Base-by-base conservation (phyloP, 352 stramenopile genomes). In the Phytopythium oedochilum region DNA sequence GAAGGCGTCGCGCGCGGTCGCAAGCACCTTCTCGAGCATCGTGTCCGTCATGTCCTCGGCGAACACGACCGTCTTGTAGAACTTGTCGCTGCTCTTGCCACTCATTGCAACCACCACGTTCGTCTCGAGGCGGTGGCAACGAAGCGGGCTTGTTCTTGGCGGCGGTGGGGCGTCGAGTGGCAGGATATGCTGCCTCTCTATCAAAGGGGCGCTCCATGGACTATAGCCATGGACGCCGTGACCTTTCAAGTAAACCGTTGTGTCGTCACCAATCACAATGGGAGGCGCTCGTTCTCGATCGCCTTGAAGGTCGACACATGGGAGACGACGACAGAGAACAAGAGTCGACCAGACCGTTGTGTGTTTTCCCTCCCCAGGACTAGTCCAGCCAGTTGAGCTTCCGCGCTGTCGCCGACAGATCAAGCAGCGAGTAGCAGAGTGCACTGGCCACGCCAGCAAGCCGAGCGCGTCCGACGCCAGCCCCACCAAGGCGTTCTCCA, bases 1-100 rank as follows among this genome's bases (percentile, higher is more conserved):
- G 74, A 98, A 97, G 20, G 86, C 92, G 58, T 97, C 90, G 53
- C 89, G 80, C 35, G 86, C 92, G 1, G 79, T 96, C 35, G 86
- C 80, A 48, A 97, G 70, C 28, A 91, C 90, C 60, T 96, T 92
- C 57, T 97, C 85, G 31, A 95, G 78, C 91, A 97, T 97, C 60
- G 91, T 88, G 63, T 98, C 91, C 22, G 86, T 96, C 92, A 98
- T 98, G 66, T 98, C 91, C 64, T 98, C 92, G 4, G 92, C 92
- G 56, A 96, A 98, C 29, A 98, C 90, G 57, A 96, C 88, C 23
- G 79, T 95, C 79, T 96, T 93, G 71, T 92, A 83, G 70, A 92
- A 92, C 67, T 88, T 92, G 64, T 92, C 82, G 55, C 67, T 83
- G 70, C 66, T 85, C 61, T 92, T 92, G 54, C 77, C 62, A 54